Evolutionary conservation across 1,139 yeast species (phyloP), one percentile per base, ranked within the genome.

Genomic region (Yamadazyma songkhlaensis): DNA sequence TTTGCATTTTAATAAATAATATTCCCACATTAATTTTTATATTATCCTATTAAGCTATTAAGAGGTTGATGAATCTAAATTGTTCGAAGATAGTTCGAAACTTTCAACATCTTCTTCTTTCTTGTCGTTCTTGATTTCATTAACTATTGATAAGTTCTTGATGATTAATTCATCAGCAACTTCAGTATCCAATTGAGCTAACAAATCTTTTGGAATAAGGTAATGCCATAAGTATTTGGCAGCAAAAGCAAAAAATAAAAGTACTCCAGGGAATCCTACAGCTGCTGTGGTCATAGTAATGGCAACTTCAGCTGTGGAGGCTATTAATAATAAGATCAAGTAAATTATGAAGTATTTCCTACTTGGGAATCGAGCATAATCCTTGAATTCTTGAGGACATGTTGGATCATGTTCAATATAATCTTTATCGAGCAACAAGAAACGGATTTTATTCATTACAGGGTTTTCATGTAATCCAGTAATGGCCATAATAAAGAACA

Each of bases 401-500:
- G 50, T 37, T 2, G 64, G 55, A 40, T 69, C 71, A 34, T 57
- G 45, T 33, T 54, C 53, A 21, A 69, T 54, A 43, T 67, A 71
- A 15, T 61, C 57, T n/a, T 66, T 59, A 45, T 89, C 95, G n/a
- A 84, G 66, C 42, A 80, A 72, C 0, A 89, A 49, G 58, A 75
- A 87, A 29, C 84, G 55, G 3, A 90, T 63, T 43, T 85, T 73
- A 39, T 74, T 68, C 4, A 84, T 70, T 6, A 90, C 78, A 3
- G 72, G 80, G 50, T 84, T 87, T 5, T 72, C 78, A 44, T 83
- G 72, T 10, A 92, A 59, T 0, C 96, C 96, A 1, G 84, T 77
- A 1, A 88, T 68, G 0, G 96, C 97, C 97, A 92, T 90, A 46
- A 87, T 79, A 72, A 90, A 88, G 56, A 92, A 92, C 32, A 92